Conservation (phyloP, 371 early-diverging fungal species). For the Amoeboaphelidium protococcarum region DNA sequence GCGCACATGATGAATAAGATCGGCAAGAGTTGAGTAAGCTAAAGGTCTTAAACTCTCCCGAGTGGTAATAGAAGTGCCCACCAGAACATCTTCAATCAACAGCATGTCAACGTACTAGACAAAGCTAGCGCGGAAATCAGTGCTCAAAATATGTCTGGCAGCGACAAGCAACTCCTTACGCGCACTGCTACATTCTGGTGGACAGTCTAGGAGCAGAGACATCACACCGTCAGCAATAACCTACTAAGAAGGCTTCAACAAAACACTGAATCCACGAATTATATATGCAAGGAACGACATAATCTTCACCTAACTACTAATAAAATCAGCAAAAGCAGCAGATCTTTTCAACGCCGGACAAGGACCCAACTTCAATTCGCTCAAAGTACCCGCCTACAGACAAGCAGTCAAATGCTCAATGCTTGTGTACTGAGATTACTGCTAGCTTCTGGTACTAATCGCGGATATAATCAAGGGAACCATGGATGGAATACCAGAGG, state of each 20-base stretch:
- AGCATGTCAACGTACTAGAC: constrained; percentile 60
- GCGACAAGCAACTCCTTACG: constrained; percentile 88
- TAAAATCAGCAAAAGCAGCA: too few species aligned
- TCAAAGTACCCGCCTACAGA: too few species aligned
- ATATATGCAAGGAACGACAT: constrained; percentile 89
- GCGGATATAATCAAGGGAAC: constrained; percentile 61
- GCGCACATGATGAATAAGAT: constrained; percentile 79
- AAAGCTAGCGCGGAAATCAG: constrained; percentile 63
- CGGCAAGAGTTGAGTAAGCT: constrained; percentile 80
- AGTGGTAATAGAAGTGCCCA: constrained; percentile 74
- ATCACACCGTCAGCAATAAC: constrained; percentile 67
- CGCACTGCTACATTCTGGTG: constrained; percentile 70
- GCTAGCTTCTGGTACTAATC: not conserved
- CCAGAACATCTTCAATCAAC: constrained; percentile 63
- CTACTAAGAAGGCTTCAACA: constrained; percentile 40
- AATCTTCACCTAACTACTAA: constrained; percentile 27
- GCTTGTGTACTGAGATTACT: not conserved
- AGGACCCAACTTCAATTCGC: too few species aligned
- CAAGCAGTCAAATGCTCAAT: too few species aligned
- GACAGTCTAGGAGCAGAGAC: constrained; percentile 63
- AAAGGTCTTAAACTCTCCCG: constrained; percentile 69
- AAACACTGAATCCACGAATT: constrained; percentile 37
- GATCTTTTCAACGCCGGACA: too few species aligned
- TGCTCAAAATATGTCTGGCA: constrained; percentile 71
- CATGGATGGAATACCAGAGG: constrained; percentile 47